A percentile compares a stretch with the other conserved stretches of the same genome.
Conservation (phyloP, 805 yeast species). For the Candida alai region DNA sequence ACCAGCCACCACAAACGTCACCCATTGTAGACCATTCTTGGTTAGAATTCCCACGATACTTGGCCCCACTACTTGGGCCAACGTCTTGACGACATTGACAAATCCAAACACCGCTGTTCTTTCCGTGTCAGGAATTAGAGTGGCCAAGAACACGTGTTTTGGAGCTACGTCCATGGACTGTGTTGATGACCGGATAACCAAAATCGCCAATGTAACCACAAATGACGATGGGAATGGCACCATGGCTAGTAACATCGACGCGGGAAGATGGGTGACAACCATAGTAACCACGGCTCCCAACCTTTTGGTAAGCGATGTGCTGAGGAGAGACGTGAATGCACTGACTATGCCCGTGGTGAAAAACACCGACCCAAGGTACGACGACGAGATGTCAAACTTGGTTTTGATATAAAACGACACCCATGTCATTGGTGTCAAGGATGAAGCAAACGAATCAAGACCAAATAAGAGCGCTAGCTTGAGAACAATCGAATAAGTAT, state of each 20-base stretch:
- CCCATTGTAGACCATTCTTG: slow-evolving; percentile 34
- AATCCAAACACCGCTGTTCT: slow-evolving; percentile 43
- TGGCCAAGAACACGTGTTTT: slow-evolving; percentile 43
- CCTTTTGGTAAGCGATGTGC: slow-evolving; percentile 41
- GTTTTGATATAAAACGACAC: slow-evolving; percentile 40
- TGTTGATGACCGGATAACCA: slow-evolving; percentile 34
- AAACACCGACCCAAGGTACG: slow-evolving; percentile 38
- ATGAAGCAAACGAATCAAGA: slow-evolving; percentile 42
- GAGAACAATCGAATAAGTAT: slow-evolving; percentile 20
- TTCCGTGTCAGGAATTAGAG: slow-evolving; percentile 36
- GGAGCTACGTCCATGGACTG: slow-evolving; percentile 49
- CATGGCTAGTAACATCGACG: slow-evolving; percentile 35
- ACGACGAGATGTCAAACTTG: slow-evolving; percentile 30
- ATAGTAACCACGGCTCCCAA: slow-evolving; percentile 44
- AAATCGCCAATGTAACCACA: slow-evolving; percentile 24
- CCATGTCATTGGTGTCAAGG: slow-evolving; percentile 45
- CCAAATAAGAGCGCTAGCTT: slow-evolving; percentile 37
- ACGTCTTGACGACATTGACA: slow-evolving; percentile 42
- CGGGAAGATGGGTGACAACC: slow-evolving; percentile 42
- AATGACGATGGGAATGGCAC: slow-evolving; percentile 37
- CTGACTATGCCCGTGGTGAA: slow-evolving; percentile 35
- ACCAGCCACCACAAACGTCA: slow-evolving; percentile 41
- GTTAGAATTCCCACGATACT: slow-evolving; percentile 38
- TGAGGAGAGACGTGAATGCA: slow-evolving; percentile 37
- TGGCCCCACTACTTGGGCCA: slow-evolving; percentile 43